phyloP scores from a whole-genome alignment of 495 filamentous ascomycete species.

The Xylaria bambusicola region DNA sequence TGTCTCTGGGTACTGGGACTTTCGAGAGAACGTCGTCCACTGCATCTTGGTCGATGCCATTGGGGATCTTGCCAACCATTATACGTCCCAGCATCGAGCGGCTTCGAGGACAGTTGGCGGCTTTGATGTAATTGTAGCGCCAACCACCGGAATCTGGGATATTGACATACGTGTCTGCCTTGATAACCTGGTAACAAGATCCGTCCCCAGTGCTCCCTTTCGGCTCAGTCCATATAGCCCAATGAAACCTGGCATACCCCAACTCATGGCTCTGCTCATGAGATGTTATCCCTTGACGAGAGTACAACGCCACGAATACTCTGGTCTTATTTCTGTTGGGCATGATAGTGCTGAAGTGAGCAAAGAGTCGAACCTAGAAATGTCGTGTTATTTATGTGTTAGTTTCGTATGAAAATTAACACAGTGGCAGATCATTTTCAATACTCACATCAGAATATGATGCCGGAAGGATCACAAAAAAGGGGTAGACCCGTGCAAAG shows the following conservation, averaged over 20 bases:
- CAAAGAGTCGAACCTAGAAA: background rate
- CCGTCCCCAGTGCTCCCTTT: background rate
- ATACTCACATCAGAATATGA: too few relatives aligned
- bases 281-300: background rate
- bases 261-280: background rate
- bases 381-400: background rate
- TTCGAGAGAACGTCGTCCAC: background rate
- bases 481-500: too few relatives aligned
- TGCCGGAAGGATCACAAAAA: too few relatives aligned
- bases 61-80: slow-evolving; percentile 9
- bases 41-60: background rate
- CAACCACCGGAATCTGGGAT: background rate
- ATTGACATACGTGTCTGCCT: background rate
- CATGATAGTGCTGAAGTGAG: background rate
- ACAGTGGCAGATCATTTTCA: too few relatives aligned
- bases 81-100: slow-evolving; percentile 3
- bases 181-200: background rate
- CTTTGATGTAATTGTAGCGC: background rate
- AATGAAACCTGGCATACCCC: background rate
- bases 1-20: background rate
- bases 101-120: background rate
- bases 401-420: background rate
- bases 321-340: background rate
- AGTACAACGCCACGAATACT: slow-evolving; percentile 2
- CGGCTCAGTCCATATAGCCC: slow-evolving; percentile 4